Conservation (phyloP, 768 basidiomycete species). For the Calocybe cyanea region DNA sequence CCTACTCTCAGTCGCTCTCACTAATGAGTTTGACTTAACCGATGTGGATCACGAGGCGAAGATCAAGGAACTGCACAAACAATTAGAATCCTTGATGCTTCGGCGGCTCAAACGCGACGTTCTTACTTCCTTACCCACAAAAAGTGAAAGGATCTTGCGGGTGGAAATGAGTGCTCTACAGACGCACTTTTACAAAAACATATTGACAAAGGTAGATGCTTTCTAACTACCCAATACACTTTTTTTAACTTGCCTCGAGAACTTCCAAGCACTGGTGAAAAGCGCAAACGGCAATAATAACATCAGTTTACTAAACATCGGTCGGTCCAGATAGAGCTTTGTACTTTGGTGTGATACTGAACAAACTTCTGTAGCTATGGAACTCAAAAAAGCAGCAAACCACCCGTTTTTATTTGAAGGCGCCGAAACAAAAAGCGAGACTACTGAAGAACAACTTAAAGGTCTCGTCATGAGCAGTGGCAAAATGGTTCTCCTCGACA, state of each 20-base stretch:
- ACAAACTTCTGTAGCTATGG: constrained; percentile 71
- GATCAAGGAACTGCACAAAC: constrained; percentile 93
- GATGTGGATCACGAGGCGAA: constrained; percentile 91
- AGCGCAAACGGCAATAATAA: constrained; percentile 85
- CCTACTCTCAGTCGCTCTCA: constrained; percentile 65
- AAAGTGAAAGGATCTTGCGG: constrained; percentile 95
- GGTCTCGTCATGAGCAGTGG: constrained; percentile 99
- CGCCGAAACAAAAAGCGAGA: constrained; percentile 65
- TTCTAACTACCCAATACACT: constrained; percentile 3
- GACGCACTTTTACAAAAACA: constrained; percentile 99
- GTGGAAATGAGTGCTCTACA: constrained; percentile 98
- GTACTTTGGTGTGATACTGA: constrained; percentile 1
- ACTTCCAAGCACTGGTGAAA: constrained; percentile 90
- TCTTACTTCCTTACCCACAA: constrained; percentile 91
- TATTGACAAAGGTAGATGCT: constrained; percentile 73
- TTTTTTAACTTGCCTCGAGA: constrained; percentile 40
- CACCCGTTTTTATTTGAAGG: constrained; percentile 98
- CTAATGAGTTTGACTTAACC: constrained; percentile 92
- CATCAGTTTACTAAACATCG: constrained; percentile 94
- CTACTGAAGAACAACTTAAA: constrained; percentile 79
- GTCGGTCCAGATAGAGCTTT: constrained; percentile 32
- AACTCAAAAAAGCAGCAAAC: constrained; percentile 97
- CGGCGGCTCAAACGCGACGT: constrained; percentile 94
- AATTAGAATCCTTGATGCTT: constrained; percentile 92
- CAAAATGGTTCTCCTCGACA: constrained; percentile 97